Conservation (phyloP, 2,329 filamentous ascomycete species). For the Eurotiales sp. region DNA sequence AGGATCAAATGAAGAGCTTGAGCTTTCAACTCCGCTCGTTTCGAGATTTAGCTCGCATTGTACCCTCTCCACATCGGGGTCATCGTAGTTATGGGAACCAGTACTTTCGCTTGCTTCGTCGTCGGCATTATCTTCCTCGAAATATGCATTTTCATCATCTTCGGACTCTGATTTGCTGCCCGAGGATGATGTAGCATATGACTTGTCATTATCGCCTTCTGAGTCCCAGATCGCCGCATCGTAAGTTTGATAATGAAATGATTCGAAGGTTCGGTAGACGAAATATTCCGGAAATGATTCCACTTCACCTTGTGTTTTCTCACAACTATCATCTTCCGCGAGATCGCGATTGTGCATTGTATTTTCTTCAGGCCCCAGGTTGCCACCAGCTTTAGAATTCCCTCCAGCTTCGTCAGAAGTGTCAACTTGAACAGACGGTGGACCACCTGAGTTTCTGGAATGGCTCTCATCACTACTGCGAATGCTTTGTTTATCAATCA, state of each 20-base stretch:
- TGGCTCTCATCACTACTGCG: background rate
- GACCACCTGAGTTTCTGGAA: background rate
- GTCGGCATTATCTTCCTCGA: constrained; percentile 4
- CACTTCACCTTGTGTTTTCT: no score
- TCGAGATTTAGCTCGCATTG: background rate
- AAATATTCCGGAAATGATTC: constrained; percentile 2
- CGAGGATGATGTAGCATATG: background rate
- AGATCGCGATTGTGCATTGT: background rate
- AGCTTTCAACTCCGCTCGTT: background rate
- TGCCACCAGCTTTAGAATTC: background rate
- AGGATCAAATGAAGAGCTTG: background rate
- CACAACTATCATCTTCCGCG: no score
- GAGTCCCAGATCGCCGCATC: constrained; percentile 4
- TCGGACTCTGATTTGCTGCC: background rate
- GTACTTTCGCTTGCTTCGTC: constrained; percentile 4
- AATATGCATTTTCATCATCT: background rate
- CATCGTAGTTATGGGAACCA: background rate
- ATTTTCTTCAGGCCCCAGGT: background rate
- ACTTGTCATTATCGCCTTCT: background rate
- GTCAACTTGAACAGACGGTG: background rate
- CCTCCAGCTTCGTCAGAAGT: background rate
- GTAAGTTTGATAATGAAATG: constrained; percentile 2
- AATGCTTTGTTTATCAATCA: background rate
- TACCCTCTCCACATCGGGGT: background rate
- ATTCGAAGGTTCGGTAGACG: constrained; percentile 5